phyloP scores from a whole-genome alignment of 768 basidiomycete species.

The Pisolithus albus region DNA sequence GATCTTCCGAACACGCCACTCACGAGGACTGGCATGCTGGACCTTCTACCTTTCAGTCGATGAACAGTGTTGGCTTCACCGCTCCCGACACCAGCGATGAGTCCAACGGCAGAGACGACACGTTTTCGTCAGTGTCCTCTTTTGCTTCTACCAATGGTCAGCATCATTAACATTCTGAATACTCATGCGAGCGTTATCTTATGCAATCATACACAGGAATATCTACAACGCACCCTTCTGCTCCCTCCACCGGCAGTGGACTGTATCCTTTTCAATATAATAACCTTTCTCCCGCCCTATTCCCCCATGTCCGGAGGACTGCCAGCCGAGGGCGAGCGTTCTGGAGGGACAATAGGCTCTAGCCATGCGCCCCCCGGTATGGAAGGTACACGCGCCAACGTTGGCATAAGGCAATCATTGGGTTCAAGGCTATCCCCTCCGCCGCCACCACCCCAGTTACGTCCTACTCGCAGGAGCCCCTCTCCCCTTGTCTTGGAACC shows the following conservation, averaged over 20 bases:
- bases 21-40: slow-evolving; percentile 13
- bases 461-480: slow-evolving; percentile 15
- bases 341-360: slow-evolving; percentile 7
- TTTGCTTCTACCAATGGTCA: slow-evolving; percentile 17
- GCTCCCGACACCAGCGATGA: slow-evolving; percentile 4
- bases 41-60: slow-evolving; percentile 16
- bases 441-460: slow-evolving; percentile 7
- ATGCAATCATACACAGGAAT: slow-evolving; percentile 2
- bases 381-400: slow-evolving; percentile 13
- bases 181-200: slow-evolving; percentile 7
- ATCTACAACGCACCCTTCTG: slow-evolving; percentile 6
- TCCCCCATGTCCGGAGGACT: slow-evolving; percentile 10
- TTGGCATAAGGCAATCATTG: slow-evolving; percentile 11
- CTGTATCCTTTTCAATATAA: slow-evolving; percentile 17
- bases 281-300: slow-evolving; percentile 22
- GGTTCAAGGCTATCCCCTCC: slow-evolving; percentile 8
- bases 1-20: slow-evolving; percentile 11
- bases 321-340: slow-evolving; percentile 11
- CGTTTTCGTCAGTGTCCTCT: slow-evolving; percentile 13
- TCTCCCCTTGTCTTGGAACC: slow-evolving; percentile 21
- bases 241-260: slow-evolving; percentile 7
- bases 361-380: slow-evolving; percentile 10
- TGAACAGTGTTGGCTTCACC: slow-evolving; percentile 1
- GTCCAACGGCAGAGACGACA: slow-evolving; percentile 3
- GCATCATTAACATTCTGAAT: slow-evolving; percentile 9